Evolutionary conservation across 345 rosid genomes (phyloP), one percentile per base, ranked within the genome.

Genomic region (Turritis glabra): DNA sequence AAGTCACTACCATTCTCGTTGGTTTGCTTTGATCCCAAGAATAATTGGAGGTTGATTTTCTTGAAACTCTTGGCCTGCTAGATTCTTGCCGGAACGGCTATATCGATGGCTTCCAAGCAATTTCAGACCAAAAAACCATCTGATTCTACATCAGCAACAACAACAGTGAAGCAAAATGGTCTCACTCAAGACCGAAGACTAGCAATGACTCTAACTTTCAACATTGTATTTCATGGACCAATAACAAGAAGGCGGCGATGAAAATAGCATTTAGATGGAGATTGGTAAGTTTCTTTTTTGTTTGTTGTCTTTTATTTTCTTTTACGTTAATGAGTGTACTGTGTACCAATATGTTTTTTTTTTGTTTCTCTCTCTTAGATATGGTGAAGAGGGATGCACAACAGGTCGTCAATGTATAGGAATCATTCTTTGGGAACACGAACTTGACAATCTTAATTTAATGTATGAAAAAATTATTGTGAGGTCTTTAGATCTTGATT

Each of bases 31-130:
- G 41, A 40, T 15, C 53, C 70, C 11, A 40, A 73, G 4, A 60
- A 25, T 43, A 54, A 9, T 56, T n/a, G n/a, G n/a, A 54, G 38
- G 37, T 44, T 41, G 59, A 18, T 33, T 26, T 10, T 69, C 25
- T 13, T 64, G 14, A 25, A 38, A 22, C 44, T 29, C 58, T 69
- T 33, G 72, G 78, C 41, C 69, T 70, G 59, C 53, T 59, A 91
- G 97, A 71, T 84, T 85, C 69, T 86, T 86, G 85, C 95, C 98
- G 1, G 96, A 91, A 64, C 83, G 85, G 67, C 33, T 94, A 52
- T 76, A 78, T 61, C 86, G 84, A 73, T 89, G 90, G 91, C 79
- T 86, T 63, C 90, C 93, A 0, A 81, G 38, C 78, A 67, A 79
- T 76, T 57, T 75, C 22, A 89, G 77, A 77, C 57, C 64, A 14